These are phyloP conservation scores for Cyamopsis tetragonoloba DNA, from an alignment of 306 rosid genomes.

Conservation along the genomic window DNA sequence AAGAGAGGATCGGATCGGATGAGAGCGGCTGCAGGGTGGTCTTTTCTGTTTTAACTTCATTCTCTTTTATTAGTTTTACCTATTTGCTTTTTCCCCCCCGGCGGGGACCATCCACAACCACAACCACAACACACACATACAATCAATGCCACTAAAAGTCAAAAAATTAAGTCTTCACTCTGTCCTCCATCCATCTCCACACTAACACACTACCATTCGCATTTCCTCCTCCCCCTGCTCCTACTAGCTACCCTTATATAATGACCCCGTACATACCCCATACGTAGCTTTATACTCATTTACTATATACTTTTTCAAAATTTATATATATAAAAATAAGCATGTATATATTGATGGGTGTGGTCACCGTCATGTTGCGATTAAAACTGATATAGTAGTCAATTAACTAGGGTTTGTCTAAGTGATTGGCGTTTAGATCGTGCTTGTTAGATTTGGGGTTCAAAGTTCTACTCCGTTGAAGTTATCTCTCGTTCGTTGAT, in stretches of 20 bases:
- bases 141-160: conserved; percentile 61
- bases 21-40: conserved; percentile 37
- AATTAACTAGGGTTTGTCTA: too few species aligned
- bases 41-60: conserved; percentile 22
- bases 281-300: too few species aligned
- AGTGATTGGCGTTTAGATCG: too few species aligned
- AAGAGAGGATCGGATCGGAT: conserved; percentile 6
- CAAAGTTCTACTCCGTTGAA: too few species aligned
- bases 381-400: too few species aligned
- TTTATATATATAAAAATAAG: too few species aligned
- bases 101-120: conserved; percentile 64
- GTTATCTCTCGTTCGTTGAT: too few species aligned
- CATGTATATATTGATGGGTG: too few species aligned
- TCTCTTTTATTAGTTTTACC: conserved; percentile 18
- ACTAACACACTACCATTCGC: conserved; percentile 23
- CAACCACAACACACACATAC: conserved; percentile 28
- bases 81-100: conserved; percentile 20
- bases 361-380: too few species aligned
- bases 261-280: too few species aligned
- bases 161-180: conserved; percentile 32
- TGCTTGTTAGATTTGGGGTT: too few species aligned
- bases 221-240: conserved; percentile 5
- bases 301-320: too few species aligned
- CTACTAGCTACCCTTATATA: not conserved
- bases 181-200: conserved; percentile 24